Evolutionary conservation across 345 rosid genomes (phyloP).

Genomic region (Lumnitzera racemosa): DNA sequence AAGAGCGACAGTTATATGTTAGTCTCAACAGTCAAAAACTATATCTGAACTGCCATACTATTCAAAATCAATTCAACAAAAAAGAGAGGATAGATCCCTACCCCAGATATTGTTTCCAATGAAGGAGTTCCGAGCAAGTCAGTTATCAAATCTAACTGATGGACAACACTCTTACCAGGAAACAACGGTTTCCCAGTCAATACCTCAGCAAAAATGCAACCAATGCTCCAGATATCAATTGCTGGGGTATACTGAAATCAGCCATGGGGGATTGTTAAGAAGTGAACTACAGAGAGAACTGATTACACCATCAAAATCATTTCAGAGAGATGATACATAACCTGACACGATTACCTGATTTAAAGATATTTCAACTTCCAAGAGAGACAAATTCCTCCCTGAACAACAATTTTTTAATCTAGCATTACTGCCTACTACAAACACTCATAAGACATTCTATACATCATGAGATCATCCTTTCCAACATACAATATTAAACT

Average conservation of each 20-base stretch:
- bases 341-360: constrained; percentile 82
- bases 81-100: constrained; percentile 20
- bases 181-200: constrained; percentile 94
- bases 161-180: constrained; percentile 97
- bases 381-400: constrained; percentile 99
- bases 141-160: constrained; percentile 93
- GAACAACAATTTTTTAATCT: constrained; percentile 95
- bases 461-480: constrained; percentile 11
- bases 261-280: constrained; percentile 1
- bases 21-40: too few species aligned
- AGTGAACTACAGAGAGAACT: background rate
- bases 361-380: constrained; percentile 92
- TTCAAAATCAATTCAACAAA: background rate
- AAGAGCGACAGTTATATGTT: too few species aligned
- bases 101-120: constrained; percentile 77
- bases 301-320: constrained; percentile 12
- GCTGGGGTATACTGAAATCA: constrained; percentile 95
- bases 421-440: constrained; percentile 61
- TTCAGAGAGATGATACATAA: constrained; percentile 29
- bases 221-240: constrained; percentile 96
- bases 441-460: constrained; percentile 35
- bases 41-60: too few species aligned
- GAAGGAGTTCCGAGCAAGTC: constrained; percentile 96
- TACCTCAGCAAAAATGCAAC: constrained; percentile 98
- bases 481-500: constrained; percentile 11